phyloP scores from a whole-genome alignment of 2,329 filamentous ascomycete species.

The Sordariomycetes sp. region DNA sequence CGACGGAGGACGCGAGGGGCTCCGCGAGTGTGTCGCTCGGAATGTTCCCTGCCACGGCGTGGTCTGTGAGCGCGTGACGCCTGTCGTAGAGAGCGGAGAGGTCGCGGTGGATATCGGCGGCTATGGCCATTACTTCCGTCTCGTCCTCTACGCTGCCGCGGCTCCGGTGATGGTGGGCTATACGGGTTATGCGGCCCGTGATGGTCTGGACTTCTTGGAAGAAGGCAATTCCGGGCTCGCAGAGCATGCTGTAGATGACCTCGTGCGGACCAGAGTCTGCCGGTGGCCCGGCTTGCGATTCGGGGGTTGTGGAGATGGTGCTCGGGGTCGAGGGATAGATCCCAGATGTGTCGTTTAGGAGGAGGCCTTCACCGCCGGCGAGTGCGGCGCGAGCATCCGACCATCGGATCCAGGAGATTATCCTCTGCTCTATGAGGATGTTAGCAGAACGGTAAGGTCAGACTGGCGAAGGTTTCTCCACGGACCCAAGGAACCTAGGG shows the following conservation, averaged over 20 bases:
- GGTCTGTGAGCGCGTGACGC: conserved; percentile 40
- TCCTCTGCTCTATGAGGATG: background rate
- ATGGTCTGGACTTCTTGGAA: conserved; percentile 45
- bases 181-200: conserved; percentile 40
- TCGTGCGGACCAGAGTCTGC: conserved; percentile 22
- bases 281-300: conserved; percentile 6
- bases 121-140: conserved; percentile 42
- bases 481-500: conserved; percentile 14
- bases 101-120: conserved; percentile 33
- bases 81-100: conserved; percentile 32
- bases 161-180: conserved; percentile 40
- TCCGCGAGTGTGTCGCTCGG: conserved; percentile 19
- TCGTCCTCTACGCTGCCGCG: conserved; percentile 43
- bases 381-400: conserved; percentile 41
- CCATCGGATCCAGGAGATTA: conserved; percentile 31
- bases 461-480: conserved; percentile 33
- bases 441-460: background rate
- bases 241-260: conserved; percentile 37
- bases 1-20: conserved; percentile 33
- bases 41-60: conserved; percentile 33
- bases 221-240: conserved; percentile 39
- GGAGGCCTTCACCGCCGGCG: conserved; percentile 40
- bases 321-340: background rate
- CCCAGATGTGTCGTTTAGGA: conserved; percentile 26
- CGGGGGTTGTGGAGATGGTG: background rate